Percentiles rank a stretch among this genome's conserved stretches.
These are phyloP conservation scores for Solanum pimpinellifolium DNA, from an alignment of 257 asterid genomes.

Conservation along the genomic window DNA sequence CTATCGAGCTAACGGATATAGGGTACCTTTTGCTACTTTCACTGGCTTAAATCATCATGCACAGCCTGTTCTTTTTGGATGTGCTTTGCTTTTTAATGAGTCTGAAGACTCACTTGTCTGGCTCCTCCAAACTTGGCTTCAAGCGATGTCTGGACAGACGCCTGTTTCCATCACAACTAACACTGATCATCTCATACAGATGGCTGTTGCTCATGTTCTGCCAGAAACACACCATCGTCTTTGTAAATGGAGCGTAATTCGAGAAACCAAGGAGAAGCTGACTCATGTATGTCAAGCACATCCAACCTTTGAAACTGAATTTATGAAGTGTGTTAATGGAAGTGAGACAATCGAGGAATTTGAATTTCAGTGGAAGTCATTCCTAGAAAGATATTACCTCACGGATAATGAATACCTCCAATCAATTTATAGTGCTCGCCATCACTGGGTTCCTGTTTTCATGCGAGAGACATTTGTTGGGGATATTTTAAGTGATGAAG, in stretches of 20 bases:
- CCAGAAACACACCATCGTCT: conserved; percentile 52
- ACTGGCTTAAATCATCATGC: conserved; percentile 84
- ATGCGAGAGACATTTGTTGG: conserved; percentile 62
- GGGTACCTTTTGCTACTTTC: conserved; percentile 53
- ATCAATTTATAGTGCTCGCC: conserved; percentile 48
- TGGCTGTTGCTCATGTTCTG: conserved; percentile 52
- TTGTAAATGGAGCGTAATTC: conserved; percentile 60
- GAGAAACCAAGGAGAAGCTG: conserved; percentile 59
- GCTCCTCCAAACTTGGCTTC: conserved; percentile 73
- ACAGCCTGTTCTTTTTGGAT: conserved; percentile 72
- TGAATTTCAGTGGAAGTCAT: conserved; percentile 56
- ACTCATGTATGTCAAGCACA: conserved; percentile 29
- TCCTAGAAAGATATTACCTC: conserved; percentile 36
- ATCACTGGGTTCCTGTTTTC: conserved; percentile 74
- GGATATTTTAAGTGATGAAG: conserved; percentile 39
- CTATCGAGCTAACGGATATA: conserved; percentile 25
- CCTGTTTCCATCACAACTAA: conserved; percentile 65
- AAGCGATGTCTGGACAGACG: conserved; percentile 43
- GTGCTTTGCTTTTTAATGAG: conserved; percentile 60
- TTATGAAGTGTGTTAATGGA: conserved; percentile 53
- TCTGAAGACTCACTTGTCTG: conserved; percentile 47
- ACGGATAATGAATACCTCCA: conserved; percentile 67
- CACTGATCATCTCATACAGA: conserved; percentile 47
- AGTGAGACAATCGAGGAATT: conserved; percentile 58
- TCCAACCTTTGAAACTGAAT: conserved; percentile 49